phyloP scores from a whole-genome alignment of 2,329 filamentous ascomycete genomes.

The Colletotrichum godetiae region DNA sequence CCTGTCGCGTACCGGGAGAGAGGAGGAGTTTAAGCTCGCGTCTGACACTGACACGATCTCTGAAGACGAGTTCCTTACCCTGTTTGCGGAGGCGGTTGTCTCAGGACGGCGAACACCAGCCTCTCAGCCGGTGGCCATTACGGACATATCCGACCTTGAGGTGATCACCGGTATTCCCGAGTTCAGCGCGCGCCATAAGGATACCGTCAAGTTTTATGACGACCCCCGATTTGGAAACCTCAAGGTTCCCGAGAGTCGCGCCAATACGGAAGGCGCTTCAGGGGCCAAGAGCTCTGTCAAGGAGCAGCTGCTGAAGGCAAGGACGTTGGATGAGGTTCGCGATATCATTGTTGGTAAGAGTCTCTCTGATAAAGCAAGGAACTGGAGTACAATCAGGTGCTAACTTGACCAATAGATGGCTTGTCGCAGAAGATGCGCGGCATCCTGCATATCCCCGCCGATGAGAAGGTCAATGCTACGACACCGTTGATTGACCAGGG shows the following conservation, averaged over 20 bases:
- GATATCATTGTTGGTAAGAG: slow-evolving; percentile 11
- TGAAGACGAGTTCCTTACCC: slow-evolving; percentile 50
- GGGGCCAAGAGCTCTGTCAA: neutral
- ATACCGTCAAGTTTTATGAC: slow-evolving; percentile 9
- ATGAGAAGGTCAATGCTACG: slow-evolving; percentile 3
- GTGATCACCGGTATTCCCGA: slow-evolving; percentile 8
- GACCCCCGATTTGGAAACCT: slow-evolving; percentile 20
- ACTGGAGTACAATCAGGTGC: neutral
- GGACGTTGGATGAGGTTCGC: slow-evolving; percentile 2
- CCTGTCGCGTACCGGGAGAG: slow-evolving; percentile 39
- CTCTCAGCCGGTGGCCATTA: neutral
- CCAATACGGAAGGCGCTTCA: neutral
- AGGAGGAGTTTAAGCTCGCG: slow-evolving; percentile 21
- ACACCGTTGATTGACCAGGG: slow-evolving; percentile 36
- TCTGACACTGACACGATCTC: slow-evolving; percentile 31
- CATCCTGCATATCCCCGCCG: slow-evolving; percentile 6
- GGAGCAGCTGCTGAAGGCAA: neutral
- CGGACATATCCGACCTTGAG: neutral
- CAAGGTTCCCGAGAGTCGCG: neutral
- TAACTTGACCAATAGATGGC: slow-evolving; percentile 1
- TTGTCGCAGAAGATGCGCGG: slow-evolving; percentile 7
- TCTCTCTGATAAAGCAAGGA: neutral
- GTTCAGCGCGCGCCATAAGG: neutral
- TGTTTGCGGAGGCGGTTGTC: slow-evolving; percentile 55
- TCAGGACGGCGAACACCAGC: slow-evolving; percentile 41